phyloP scores from a whole-genome alignment of 352 stramenopile species.

The Phytophthora hybrid region DNA sequence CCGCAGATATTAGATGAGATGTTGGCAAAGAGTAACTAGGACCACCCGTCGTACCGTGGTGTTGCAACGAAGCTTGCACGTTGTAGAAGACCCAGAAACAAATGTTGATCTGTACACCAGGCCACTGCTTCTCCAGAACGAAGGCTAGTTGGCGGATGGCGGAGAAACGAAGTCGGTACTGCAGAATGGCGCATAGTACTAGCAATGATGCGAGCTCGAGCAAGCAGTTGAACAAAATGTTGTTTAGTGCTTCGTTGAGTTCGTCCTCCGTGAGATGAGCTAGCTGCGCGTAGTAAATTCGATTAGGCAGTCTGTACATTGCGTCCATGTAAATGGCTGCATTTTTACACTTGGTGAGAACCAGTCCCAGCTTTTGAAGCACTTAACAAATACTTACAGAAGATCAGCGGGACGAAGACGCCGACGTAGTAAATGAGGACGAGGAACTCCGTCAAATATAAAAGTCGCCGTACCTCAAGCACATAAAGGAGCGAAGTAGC shows the following conservation, averaged over 20 bases:
- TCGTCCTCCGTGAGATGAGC: background rate
- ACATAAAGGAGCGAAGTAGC: background rate
- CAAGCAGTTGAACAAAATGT: slow-evolving; percentile 8
- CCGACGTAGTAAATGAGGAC: slow-evolving; percentile 33
- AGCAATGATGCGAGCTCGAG: slow-evolving; percentile 7
- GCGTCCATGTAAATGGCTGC: slow-evolving; percentile 8
- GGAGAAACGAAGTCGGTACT: slow-evolving; percentile 6
- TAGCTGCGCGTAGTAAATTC: slow-evolving; percentile 18
- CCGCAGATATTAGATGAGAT: background rate
- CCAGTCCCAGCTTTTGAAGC: background rate
- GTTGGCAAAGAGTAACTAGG: background rate
- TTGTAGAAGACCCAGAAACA: background rate
- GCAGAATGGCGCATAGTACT: background rate
- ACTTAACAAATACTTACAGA: slow-evolving; percentile 9
- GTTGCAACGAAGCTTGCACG: slow-evolving; percentile 8
- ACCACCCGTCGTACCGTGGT: slow-evolving; percentile 21
- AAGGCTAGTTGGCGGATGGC: slow-evolving; percentile 42
- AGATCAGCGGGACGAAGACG: slow-evolving; percentile 32
- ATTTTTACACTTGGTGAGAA: background rate
- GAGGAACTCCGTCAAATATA: slow-evolving; percentile 30
- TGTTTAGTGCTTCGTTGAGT: too few species aligned
- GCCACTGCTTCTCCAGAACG: slow-evolving; percentile 36
- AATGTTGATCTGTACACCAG: slow-evolving; percentile 38
- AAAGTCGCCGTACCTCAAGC: slow-evolving; percentile 1
- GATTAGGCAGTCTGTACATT: slow-evolving; percentile 1